Base-by-base conservation (phyloP, 345 rosid genomes). In the Rhodomyrtus tomentosa region DNA sequence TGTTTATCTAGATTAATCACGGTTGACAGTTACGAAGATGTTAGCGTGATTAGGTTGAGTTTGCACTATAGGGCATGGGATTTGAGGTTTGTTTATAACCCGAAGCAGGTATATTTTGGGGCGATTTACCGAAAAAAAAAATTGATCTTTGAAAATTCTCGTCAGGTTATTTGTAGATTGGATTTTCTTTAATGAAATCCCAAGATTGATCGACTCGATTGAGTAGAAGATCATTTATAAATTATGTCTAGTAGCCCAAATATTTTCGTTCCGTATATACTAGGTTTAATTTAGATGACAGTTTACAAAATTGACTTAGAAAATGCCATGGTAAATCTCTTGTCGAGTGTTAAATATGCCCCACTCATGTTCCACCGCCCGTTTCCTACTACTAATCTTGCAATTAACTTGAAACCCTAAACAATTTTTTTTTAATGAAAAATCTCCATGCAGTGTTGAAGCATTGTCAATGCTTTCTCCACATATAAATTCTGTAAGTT, bases 151-250 rank as follows among this genome's bases (percentile, higher is more conserved):
- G 42, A 16, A 16, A 29, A 29, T 15, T 62, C 16, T 62, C 5
- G 22, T 7, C 2, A 62, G 2, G 20, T 40, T 15, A 29, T 29
- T 4, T 29, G 22, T 29, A 11, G 40, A 32, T 16, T 16, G 42
- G 32, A 10, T 62, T 16, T 62, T 32, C 42, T 62, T 7, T 5
- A 4, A 62, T 4, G 6, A 62, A 16, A 62, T 32, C 40, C 74
- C 12, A 1, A 0, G 5, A 29, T 16, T 15, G 74, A 62, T 27
- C 1, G 0, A 13, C 21, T 55, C 5, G 4, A 55, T 55, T 11
- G 1, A 32, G 7, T 58, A 58, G 20, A 6, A 58, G 72, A 27
- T 58, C 14, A 14, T 13, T 1, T 27, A 27, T 58, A n/a, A 58
- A 59, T 59, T 29, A 59, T 59, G 10, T 15, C 10, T 29, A 1